Evolutionary conservation across 2,329 filamentous ascomycete species (phyloP).

Genomic region (Cytospora mali): DNA sequence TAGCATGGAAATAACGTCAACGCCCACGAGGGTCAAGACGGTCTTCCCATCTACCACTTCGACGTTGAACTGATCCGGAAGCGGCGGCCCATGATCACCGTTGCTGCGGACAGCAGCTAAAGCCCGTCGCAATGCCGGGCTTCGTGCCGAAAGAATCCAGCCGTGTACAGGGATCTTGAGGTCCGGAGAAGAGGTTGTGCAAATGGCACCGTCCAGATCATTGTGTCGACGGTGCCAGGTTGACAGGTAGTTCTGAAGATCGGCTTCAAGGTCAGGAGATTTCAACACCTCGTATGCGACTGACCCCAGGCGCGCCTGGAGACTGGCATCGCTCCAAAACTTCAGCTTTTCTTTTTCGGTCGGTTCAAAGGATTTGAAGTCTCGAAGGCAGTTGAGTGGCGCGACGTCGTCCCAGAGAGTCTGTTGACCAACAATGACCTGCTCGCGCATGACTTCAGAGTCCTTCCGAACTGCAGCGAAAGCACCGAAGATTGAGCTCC

Average conservation of each 20-base stretch:
- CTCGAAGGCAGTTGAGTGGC: conserved; percentile 68
- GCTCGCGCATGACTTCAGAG: conserved; percentile 74
- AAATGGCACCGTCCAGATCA: conserved; percentile 49
- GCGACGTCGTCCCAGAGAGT: conserved; percentile 74
- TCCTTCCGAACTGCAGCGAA: conserved; percentile 88
- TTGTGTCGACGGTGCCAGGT: conserved; percentile 43
- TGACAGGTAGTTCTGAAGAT: conserved; percentile 56
- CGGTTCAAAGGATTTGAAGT: conserved; percentile 54
- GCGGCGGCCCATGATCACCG: conserved; percentile 50
- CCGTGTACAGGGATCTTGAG: conserved; percentile 78
- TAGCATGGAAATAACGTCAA: conserved; percentile 78
- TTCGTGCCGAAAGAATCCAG: conserved; percentile 78
- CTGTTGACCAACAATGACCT: conserved; percentile 67
- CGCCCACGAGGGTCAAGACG: conserved; percentile 64
- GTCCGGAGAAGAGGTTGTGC: conserved; percentile 65
- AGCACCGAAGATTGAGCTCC: conserved; percentile 86
- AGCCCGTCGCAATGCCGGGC: conserved; percentile 64
- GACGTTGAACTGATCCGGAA: conserved; percentile 64
- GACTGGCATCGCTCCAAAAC: conserved; percentile 44
- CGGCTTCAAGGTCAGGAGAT: conserved; percentile 67
- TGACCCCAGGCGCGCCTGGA: conserved; percentile 57
- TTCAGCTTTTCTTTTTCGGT: conserved; percentile 44
- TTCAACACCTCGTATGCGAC: conserved; percentile 58
- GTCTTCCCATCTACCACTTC: conserved; percentile 53
- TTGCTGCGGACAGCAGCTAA: conserved; percentile 60